Evolutionary conservation across 495 filamentous ascomycete species (phyloP).

Genomic region (Amniculicola lignicola): DNA sequence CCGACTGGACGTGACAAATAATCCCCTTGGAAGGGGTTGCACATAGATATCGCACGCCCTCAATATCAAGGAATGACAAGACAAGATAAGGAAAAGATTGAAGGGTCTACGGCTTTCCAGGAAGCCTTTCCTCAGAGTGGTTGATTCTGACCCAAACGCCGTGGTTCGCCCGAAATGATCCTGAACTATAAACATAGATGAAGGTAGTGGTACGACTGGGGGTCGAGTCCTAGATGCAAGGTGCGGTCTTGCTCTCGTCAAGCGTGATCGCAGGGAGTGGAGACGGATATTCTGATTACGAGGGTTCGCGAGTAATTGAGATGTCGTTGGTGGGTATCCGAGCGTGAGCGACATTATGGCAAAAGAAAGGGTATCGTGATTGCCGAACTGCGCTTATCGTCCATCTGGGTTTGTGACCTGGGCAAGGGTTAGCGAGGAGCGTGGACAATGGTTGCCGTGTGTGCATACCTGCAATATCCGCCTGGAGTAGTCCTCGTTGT

Average conservation of each 20-base stretch:
- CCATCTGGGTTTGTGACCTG: constrained; percentile 33
- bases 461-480: constrained; percentile 82
- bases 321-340: not conserved
- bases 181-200: too few species aligned
- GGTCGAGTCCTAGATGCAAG: constrained; percentile 11
- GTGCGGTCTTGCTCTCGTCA: constrained; percentile 32
- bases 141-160: too few species aligned
- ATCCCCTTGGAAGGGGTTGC: too few species aligned
- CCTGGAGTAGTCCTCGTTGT: constrained; percentile 95
- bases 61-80: too few species aligned
- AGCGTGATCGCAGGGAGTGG: constrained; percentile 22
- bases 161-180: too few species aligned
- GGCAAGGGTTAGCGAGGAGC: constrained; percentile 5
- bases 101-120: too few species aligned
- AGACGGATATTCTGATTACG: constrained; percentile 11
- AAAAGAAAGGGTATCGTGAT: constrained; percentile 2
- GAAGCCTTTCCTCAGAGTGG: too few species aligned
- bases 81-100: too few species aligned
- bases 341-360: constrained; percentile 1
- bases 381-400: constrained; percentile 5
- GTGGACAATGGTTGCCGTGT: not conserved
- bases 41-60: too few species aligned
- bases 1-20: too few species aligned
- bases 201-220: too few species aligned
- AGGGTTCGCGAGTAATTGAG: not conserved